phyloP scores from a whole-genome alignment of 345 rosid species.

The Eucalyptus marginata region DNA sequence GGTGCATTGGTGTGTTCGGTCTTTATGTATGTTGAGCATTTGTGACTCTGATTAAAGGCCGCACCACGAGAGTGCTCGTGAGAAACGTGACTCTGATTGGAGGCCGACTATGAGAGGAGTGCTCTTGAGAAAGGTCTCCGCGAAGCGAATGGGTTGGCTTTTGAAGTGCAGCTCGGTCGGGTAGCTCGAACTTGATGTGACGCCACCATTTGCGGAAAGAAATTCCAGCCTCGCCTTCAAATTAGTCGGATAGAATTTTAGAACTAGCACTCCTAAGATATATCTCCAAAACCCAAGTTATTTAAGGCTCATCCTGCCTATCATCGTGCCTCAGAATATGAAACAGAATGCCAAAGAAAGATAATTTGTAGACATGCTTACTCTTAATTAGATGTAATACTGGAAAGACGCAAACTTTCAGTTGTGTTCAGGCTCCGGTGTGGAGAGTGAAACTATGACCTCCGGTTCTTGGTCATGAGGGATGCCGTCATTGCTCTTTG shows the following conservation, averaged over 20 bases:
- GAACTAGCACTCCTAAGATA: background rate
- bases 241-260: background rate
- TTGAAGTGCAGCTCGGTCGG: background rate
- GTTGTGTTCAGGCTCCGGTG: background rate
- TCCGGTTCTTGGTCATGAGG: background rate
- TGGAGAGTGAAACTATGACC: background rate
- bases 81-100: background rate
- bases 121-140: background rate
- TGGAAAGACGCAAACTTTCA: background rate
- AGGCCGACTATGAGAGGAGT: background rate
- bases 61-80: background rate
- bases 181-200: background rate
- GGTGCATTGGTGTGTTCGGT: background rate
- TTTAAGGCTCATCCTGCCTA: background rate
- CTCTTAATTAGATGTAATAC: background rate
- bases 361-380: background rate
- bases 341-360: background rate
- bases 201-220: background rate
- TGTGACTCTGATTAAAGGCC: background rate
- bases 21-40: background rate
- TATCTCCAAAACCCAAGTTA: constrained; percentile 6
- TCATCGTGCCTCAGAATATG: background rate
- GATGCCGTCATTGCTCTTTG: background rate
- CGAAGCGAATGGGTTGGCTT: background rate
- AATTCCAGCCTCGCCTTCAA: constrained; percentile 19